Evolutionary conservation across 176 grass and related monocot species (phyloP), one percentile per base, ranked within the genome.

Genomic region (Phoenix roebelenii): DNA sequence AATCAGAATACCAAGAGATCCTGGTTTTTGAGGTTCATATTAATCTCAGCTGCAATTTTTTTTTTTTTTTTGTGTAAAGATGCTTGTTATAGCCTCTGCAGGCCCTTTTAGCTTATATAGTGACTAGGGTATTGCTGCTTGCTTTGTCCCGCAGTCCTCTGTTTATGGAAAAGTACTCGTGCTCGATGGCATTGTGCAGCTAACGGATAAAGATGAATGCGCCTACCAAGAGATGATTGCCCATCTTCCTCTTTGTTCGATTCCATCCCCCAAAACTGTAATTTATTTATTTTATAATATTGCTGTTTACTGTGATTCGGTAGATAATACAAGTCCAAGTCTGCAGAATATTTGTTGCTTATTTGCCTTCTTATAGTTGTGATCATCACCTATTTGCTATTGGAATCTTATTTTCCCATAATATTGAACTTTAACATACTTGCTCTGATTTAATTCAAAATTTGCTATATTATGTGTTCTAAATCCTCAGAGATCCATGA

Each of bases 141-240:
- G 35, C 35, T 44, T 44, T 44, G 9, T 44, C 81, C 49, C 75
- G 65, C 84, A 98, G 94, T 92, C 94, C 20, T 74, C 79, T 22
- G 81, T 71, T 60, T 98, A 98, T 66, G 94, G 94, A 44, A 98
- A 89, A 72, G 88, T 98, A 44, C 87, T 98, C 72, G 88, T 83
- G 50, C 88, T 98, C 61, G 94, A 98, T 80, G 94, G 94, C 24
- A 98, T 98, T 73, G 82, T 98, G 18, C 94, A 98, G 60, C 76
- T 98, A 69, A 98, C 94, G 73, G 88, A 98, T 51, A 98, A 76
- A 70, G 94, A 98, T 65, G 94, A 98, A 89, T 98, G 94, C 39
- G 94, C 94, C 0, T 98, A 98, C 66, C 88, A 98, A 71, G 94
- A 98, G 78, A 98, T 98, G 94, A 93, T 98, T 53, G 83, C 88